phyloP scores from a whole-genome alignment of 2,329 filamentous ascomycete species.

The Mycosphaerelloides madeirae region DNA sequence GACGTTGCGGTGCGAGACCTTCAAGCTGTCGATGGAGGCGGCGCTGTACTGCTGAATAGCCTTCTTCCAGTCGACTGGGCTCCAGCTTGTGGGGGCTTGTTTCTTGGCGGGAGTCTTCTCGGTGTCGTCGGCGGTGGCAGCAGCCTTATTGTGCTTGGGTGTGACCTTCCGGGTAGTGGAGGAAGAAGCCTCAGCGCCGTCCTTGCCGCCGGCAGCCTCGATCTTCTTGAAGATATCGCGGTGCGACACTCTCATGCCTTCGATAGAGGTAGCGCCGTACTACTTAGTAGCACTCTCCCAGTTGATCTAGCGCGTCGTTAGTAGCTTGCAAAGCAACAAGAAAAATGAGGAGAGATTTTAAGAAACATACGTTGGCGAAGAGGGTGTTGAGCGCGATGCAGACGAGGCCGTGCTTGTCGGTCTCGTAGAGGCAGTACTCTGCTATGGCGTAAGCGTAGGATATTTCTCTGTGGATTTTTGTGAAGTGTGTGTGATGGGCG shows the following conservation, averaged over 20 bases:
- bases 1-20: too few relatives aligned
- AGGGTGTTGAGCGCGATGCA: neutral
- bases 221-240: slow-evolving; percentile 16
- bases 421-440: neutral
- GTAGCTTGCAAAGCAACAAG: too few relatives aligned
- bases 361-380: neutral
- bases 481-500: too few relatives aligned
- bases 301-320: neutral
- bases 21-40: too few relatives aligned
- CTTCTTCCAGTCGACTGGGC: too few relatives aligned
- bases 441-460: neutral
- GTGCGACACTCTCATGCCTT: slow-evolving; percentile 14
- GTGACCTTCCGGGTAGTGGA: slow-evolving; percentile 1
- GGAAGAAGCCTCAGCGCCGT: neutral
- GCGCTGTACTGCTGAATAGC: too few relatives aligned
- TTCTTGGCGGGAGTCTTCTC: too few relatives aligned
- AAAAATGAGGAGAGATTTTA: too few relatives aligned
- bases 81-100: too few relatives aligned
- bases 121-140: too few relatives aligned
- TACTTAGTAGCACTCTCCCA: slow-evolving; percentile 12
- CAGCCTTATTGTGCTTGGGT: slow-evolving; percentile 13
- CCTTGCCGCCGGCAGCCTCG: slow-evolving; percentile 15
- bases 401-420: slow-evolving; percentile 1
- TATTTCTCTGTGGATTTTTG: too few relatives aligned
- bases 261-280: slow-evolving; percentile 12